These are phyloP conservation scores for Bombardia bombarda DNA, from an alignment of 495 filamentous ascomycete species.

Conservation along the genomic window DNA sequence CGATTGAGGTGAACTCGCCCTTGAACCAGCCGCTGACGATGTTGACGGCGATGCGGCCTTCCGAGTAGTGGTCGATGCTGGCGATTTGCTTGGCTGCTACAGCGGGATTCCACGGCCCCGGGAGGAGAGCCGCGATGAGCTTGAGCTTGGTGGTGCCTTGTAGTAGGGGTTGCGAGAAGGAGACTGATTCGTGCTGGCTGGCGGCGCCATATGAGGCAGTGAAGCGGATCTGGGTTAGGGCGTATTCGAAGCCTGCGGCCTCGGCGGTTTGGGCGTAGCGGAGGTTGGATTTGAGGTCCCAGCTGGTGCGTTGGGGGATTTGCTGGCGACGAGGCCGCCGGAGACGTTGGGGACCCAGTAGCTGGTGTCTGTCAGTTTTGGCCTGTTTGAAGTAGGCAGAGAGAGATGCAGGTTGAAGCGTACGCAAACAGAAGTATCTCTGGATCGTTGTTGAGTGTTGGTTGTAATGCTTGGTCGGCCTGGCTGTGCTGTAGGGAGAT, in stretches of 20 bases:
- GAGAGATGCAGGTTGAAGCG: not conserved
- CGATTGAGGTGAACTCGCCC: conserved; percentile 40
- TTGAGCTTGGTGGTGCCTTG: conserved; percentile 33
- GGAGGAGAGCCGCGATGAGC: conserved; percentile 41
- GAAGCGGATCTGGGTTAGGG: conserved; percentile 41
- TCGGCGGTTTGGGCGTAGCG: conserved; percentile 38
- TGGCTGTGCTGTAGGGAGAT: too few species aligned
- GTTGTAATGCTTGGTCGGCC: not conserved
- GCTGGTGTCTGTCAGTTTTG: conserved; percentile 9
- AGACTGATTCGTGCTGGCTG: conserved; percentile 42
- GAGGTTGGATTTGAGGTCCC: conserved; percentile 37
- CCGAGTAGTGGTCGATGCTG: conserved; percentile 39
- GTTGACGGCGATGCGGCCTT: conserved; percentile 40
- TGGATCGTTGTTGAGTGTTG: conserved; percentile 11
- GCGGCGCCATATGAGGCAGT: conserved; percentile 42
- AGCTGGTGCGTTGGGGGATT: conserved; percentile 40
- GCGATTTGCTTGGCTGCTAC: conserved; percentile 43
- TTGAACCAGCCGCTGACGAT: conserved; percentile 46
- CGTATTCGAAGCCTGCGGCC: conserved; percentile 38
- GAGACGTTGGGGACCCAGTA: conserved; percentile 47
- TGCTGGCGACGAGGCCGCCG: conserved; percentile 39
- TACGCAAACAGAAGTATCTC: conserved; percentile 18
- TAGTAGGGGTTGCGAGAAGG: conserved; percentile 40
- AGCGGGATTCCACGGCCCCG: conserved; percentile 42
- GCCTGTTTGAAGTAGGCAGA: not conserved